Evolutionary conservation across 208 protist genomes (phyloP).

Genomic region (Acanthamoeba divionensis): DNA sequence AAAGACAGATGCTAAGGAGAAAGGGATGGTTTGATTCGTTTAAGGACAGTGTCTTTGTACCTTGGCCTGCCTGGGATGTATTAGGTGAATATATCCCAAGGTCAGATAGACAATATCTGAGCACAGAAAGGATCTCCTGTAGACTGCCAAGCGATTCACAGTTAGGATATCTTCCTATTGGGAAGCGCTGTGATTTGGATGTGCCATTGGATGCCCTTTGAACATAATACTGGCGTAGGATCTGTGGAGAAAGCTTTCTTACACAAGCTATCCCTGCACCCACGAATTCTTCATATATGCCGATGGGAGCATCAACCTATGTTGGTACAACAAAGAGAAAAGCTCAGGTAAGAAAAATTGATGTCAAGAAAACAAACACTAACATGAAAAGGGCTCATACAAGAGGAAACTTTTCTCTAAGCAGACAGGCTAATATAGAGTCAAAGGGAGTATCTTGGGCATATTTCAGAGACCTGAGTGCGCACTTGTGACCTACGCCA

Average conservation of each 20-base stretch:
- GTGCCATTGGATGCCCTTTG: too few relatives aligned
- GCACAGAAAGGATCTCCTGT: not conserved
- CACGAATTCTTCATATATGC: slow-evolving; percentile 16
- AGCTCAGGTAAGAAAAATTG: not conserved
- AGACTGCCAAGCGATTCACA: too few relatives aligned
- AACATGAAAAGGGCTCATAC: not conserved
- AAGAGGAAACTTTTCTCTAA: not conserved
- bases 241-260: not conserved
- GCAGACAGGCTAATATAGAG: not conserved
- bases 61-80: too few relatives aligned
- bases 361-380: not conserved
- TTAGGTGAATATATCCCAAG: too few relatives aligned
- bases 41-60: too few relatives aligned
- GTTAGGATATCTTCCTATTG: too few relatives aligned
- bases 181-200: too few relatives aligned
- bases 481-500: not conserved
- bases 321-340: not conserved
- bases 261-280: not conserved
- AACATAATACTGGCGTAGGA: not conserved
- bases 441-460: not conserved
- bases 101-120: slow-evolving; percentile 11
- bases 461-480: not conserved
- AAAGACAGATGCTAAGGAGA: too few relatives aligned
- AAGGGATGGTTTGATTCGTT: too few relatives aligned
- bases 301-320: not conserved